phyloP scores from a whole-genome alignment of 257 asterid species.

The Schizonepeta tenuifolia region DNA sequence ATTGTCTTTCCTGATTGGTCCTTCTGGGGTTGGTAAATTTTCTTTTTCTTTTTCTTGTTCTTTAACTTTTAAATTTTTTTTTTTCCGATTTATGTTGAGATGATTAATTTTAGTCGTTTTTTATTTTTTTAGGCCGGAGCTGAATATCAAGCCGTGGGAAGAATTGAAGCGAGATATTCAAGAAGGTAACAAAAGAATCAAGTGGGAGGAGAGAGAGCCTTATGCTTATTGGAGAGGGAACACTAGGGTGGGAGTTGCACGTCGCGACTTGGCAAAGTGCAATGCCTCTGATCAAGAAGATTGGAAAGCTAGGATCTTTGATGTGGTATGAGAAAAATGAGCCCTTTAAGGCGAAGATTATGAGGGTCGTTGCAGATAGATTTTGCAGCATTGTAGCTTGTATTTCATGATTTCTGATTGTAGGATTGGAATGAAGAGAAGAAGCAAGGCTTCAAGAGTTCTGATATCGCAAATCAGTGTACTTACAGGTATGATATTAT shows the following conservation, averaged over 20 bases:
- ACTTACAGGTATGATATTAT: constrained; percentile 52
- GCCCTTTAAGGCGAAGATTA: background rate
- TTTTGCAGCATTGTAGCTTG: background rate
- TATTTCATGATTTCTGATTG: background rate
- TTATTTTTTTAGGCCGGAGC: constrained; percentile 66
- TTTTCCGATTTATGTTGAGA: background rate
- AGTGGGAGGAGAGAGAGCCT: constrained; percentile 77
- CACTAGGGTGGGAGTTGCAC: constrained; percentile 39
- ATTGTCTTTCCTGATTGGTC: constrained; percentile 93
- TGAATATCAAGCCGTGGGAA: constrained; percentile 83
- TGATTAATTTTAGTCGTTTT: background rate
- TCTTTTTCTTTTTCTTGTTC: constrained; percentile 35
- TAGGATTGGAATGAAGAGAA: constrained; percentile 75
- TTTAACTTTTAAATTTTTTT: background rate
- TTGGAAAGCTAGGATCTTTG: constrained; percentile 60
- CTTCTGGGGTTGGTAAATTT: constrained; percentile 98
- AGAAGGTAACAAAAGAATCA: constrained; percentile 50
- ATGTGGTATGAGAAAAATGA: constrained; percentile 48
- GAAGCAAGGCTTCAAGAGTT: constrained; percentile 55
- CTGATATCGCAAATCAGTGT: constrained; percentile 75
- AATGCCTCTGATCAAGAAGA: constrained; percentile 54
- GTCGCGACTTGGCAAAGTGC: constrained; percentile 57
- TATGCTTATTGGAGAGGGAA: constrained; percentile 93
- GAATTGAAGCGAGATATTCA: constrained; percentile 57
- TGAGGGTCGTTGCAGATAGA: background rate